These are phyloP conservation scores for Aureobasidium leucospermi DNA, from an alignment of 2,329 filamentous ascomycete genomes.

Conservation along the genomic window DNA sequence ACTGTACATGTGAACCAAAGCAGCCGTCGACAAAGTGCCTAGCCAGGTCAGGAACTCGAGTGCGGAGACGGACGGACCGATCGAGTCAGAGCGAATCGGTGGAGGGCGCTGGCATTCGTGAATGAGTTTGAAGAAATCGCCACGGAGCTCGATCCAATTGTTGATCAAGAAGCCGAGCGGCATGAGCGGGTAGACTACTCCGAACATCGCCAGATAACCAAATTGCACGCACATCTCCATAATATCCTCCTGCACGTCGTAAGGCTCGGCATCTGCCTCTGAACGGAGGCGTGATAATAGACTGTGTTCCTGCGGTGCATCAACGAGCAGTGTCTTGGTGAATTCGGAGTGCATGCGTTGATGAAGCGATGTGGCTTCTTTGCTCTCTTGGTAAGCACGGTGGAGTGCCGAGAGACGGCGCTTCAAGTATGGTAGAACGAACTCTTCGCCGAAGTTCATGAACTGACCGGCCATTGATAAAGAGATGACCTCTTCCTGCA, in stretches of 20 bases:
- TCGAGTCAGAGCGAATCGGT: neutral
- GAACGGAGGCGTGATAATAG: neutral
- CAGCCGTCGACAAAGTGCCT: neutral
- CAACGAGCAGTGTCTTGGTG: neutral
- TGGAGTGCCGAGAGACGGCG: neutral
- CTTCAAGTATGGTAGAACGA: neutral
- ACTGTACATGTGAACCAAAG: neutral
- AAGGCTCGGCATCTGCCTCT: neutral
- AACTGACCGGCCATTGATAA: constrained; percentile 1
- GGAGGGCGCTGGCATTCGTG: neutral
- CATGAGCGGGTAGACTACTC: neutral
- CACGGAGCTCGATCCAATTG: constrained; percentile 5
- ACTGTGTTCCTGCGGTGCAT: neutral
- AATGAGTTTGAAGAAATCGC: constrained; percentile 6
- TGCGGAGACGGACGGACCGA: neutral
- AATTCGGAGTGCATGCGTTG: constrained; percentile 1
- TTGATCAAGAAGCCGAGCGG: neutral
- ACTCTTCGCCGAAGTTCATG: neutral
- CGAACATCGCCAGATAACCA: constrained; percentile 4
- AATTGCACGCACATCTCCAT: constrained; percentile 3
- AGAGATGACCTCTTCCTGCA: constrained; percentile 6
- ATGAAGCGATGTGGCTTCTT: neutral
- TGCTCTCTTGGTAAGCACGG: neutral
- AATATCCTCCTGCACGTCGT: neutral
- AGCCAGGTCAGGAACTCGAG: constrained; percentile 6